Conservation (phyloP, 2,329 filamentous ascomycete species). For the Xylaria arbuscula region DNA sequence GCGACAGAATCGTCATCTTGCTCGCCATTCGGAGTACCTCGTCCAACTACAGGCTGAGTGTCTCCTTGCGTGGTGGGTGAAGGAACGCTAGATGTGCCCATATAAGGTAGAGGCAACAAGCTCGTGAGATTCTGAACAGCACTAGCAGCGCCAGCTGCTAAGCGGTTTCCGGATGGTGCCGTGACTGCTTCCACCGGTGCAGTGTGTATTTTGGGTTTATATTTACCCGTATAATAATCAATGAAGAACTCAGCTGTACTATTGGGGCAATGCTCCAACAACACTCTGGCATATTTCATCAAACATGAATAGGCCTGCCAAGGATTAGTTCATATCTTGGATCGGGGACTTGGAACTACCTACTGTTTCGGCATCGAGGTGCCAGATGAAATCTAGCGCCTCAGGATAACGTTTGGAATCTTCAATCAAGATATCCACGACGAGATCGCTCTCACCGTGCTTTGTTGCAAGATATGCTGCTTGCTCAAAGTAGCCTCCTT, state of each 20-base stretch:
- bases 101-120: constrained; percentile 85
- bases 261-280: constrained; percentile 86
- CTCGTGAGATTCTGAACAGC: constrained; percentile 88
- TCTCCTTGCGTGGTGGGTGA: constrained; percentile 64
- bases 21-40: constrained; percentile 63
- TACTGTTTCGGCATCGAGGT: constrained; percentile 81
- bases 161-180: constrained; percentile 56
- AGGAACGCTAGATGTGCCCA: constrained; percentile 71
- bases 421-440: constrained; percentile 95
- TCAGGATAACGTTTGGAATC: constrained; percentile 92
- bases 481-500: constrained; percentile 96
- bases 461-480: constrained; percentile 95
- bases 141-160: constrained; percentile 71
- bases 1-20: constrained; percentile 58
- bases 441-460: constrained; percentile 91
- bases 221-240: constrained; percentile 91
- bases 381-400: constrained; percentile 91
- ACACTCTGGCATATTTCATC: constrained; percentile 93
- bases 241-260: constrained; percentile 90
- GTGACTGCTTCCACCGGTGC: constrained; percentile 52
- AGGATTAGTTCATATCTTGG: constrained; percentile 16
- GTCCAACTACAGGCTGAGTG: constrained; percentile 63
- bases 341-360: constrained; percentile 48
- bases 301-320: constrained; percentile 82
- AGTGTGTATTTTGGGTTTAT: constrained; percentile 75